A percentile compares a stretch with the other conserved stretches of the same genome.
phyloP scores from a whole-genome alignment of 2,329 filamentous ascomycete genomes.

The Trichoderma breve region DNA sequence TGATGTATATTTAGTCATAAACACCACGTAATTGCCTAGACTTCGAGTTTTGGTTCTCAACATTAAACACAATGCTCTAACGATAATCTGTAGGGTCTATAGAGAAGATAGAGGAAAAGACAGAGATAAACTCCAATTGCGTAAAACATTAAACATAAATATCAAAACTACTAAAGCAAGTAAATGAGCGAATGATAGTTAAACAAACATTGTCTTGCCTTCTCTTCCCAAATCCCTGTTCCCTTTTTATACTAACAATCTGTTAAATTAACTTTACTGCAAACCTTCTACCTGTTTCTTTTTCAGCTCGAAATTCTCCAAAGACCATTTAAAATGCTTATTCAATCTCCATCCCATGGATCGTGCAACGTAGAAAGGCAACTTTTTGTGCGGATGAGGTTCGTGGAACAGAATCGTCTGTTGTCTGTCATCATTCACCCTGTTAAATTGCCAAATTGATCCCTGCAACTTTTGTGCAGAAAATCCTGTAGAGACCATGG shows the following conservation, averaged over 20 bases:
- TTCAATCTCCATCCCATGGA: slow-evolving; percentile 48
- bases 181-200: not conserved
- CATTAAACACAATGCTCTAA: not conserved
- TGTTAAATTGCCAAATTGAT: slow-evolving; percentile 59
- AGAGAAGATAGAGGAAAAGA: not conserved
- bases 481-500: slow-evolving; percentile 52
- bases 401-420: slow-evolving; percentile 60
- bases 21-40: not conserved
- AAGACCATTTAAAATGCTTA: slow-evolving; percentile 51
- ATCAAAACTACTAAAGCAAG: not conserved
- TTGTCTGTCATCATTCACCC: slow-evolving; percentile 39
- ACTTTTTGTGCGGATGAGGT: slow-evolving; percentile 54
- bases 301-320: slow-evolving; percentile 41
- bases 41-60: not conserved
- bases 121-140: not conserved
- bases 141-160: not conserved
- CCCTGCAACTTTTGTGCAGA: slow-evolving; percentile 56
- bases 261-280: not conserved
- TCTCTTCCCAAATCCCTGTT: not conserved
- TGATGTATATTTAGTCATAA: not conserved
- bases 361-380: slow-evolving; percentile 47
- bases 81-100: not conserved
- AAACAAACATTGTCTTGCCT: not conserved
- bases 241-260: not conserved
- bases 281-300: not conserved